Base-by-base conservation (phyloP, 2,329 filamentous ascomycete species). In the Colletotrichum falcatum region DNA sequence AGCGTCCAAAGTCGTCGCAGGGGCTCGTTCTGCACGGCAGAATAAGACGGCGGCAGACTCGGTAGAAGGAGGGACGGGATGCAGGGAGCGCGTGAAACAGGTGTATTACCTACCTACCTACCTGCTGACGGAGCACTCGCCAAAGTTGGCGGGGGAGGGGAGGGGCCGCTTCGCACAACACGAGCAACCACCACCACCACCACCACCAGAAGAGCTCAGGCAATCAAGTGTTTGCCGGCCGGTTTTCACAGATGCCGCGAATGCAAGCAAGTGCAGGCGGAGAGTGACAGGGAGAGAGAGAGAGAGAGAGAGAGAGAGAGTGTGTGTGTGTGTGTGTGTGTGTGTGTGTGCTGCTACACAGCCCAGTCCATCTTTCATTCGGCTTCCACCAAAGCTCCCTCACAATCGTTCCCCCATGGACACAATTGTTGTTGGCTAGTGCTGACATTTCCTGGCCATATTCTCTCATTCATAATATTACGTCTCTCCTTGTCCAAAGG, bases 101-200 rank as follows among this genome's bases (percentile, higher is more conserved):
- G 42, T 44, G 49, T 51, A n/a, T n/a, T n/a, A n/a, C n/a, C n/a
- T n/a, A n/a, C n/a, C n/a, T n/a, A n/a, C n/a, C n/a, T n/a, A 37
- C 49, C 33, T 58, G 63, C 67, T 66, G 67, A 70, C 63, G 35
- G 44, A 63, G 46, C 48, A 61, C 44, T 20, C 37, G 49, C 61
- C 46, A 14, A 49, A 65, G 39, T 55, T 68, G 54, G 62, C 28
- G 39, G 63, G 54, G 46, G 48, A 5, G 20, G 44, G 20, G 35
- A 33, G 53, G 42, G 44, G 46, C 26, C 46, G 46, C 42, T 37
- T 37, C 28, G 39, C 44, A 30, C 55, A 65, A 66, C 46, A 48
- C 65, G 33, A 61, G 28, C 46, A 51, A 44, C 42, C 44, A 53
- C 18, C 60, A 51, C 28, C 35, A 37, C 35, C 35, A 12, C 35